Conservation (phyloP, 441 rosid genomes). For the Theobroma grandiflorum region DNA sequence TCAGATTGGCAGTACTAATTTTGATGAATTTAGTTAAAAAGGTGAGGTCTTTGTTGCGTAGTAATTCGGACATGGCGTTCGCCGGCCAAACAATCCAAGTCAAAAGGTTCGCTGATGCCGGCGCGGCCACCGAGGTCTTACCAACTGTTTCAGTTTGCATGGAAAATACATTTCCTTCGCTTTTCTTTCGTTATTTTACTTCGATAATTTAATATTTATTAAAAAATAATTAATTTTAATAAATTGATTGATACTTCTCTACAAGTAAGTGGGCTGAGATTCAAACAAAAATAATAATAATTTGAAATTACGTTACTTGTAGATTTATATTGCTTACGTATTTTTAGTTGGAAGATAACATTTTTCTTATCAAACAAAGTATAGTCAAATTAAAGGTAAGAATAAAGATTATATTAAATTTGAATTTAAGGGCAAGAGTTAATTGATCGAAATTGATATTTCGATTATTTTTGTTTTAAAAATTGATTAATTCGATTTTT, state of each 20-base stretch:
- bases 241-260: too few species aligned
- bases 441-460: too few species aligned
- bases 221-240: too few species aligned
- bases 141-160: constrained; percentile 34
- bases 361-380: background rate
- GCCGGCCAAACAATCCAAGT: constrained; percentile 38
- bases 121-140: constrained; percentile 32
- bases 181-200: background rate
- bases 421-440: too few species aligned
- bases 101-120: constrained; percentile 38
- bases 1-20: background rate
- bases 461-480: too few species aligned
- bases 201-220: background rate
- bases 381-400: background rate
- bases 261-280: background rate
- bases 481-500: too few species aligned
- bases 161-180: background rate
- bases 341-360: background rate
- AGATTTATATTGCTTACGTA: background rate
- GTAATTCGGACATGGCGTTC: background rate
- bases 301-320: background rate
- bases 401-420: too few species aligned
- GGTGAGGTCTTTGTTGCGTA: background rate
- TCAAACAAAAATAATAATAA: background rate
- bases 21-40: background rate